Evolutionary conservation across 2,329 filamentous ascomycete genomes (phyloP).

Genomic region (Penicillium glabrum): DNA sequence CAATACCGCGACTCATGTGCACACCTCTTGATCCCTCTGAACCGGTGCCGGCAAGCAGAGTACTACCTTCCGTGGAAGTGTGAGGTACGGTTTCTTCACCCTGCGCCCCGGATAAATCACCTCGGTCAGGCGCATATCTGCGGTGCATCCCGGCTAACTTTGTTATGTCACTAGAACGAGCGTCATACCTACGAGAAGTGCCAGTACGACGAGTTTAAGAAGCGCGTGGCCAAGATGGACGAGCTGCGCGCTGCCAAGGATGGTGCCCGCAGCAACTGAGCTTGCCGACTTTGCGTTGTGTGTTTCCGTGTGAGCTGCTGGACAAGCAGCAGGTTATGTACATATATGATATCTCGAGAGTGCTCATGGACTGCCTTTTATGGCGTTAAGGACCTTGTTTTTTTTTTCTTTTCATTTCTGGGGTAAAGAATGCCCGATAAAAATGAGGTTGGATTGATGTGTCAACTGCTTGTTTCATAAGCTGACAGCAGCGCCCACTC

Average conservation of each 20-base stretch:
- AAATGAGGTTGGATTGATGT: background rate
- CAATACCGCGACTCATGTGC: slow-evolving; percentile 95
- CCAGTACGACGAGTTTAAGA: slow-evolving; percentile 99
- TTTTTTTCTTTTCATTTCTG: slow-evolving; percentile 12
- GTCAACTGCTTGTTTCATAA: background rate
- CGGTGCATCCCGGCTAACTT: slow-evolving; percentile 4
- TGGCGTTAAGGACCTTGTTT: slow-evolving; percentile 31
- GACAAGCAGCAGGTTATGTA: slow-evolving; percentile 37
- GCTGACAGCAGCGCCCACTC: background rate
- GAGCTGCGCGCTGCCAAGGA: slow-evolving; percentile 85
- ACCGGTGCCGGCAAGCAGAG: slow-evolving; percentile 86
- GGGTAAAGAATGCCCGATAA: background rate
- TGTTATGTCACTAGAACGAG: slow-evolving; percentile 67
- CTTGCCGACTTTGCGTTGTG: slow-evolving; percentile 9
- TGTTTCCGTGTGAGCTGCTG: slow-evolving; percentile 28
- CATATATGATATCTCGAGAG: slow-evolving; percentile 38
- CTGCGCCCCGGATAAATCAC: background rate
- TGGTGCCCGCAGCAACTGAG: slow-evolving; percentile 79
- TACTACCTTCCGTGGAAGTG: slow-evolving; percentile 99
- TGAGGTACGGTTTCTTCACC: slow-evolving; percentile 62
- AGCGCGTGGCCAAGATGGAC: slow-evolving; percentile 97
- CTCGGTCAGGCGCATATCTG: background rate
- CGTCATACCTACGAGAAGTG: slow-evolving; percentile 98
- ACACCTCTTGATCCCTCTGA: slow-evolving; percentile 89
- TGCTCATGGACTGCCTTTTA: slow-evolving; percentile 34